A percentile compares a stretch with the other conserved stretches of the same genome.
These are phyloP conservation scores for Populus simonii DNA, from an alignment of 345 rosid species.

Conservation along the genomic window DNA sequence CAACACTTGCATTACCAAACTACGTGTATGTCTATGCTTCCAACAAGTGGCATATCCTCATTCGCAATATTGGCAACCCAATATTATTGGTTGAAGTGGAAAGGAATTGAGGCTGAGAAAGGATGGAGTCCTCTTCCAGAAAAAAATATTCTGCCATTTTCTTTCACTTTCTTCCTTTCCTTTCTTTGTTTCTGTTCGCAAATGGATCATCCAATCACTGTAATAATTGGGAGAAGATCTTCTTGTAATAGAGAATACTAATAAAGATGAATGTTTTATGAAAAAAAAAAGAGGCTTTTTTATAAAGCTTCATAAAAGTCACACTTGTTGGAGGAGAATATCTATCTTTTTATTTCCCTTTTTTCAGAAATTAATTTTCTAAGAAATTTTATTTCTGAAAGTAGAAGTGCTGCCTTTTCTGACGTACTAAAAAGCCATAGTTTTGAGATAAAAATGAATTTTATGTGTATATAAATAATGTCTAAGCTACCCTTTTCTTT, in stretches of 20 bases:
- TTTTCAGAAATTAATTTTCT: neutral
- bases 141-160: constrained; percentile 22
- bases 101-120: neutral
- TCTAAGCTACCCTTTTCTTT: neutral
- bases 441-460: neutral
- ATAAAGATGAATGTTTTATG: constrained; percentile 7
- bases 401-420: constrained; percentile 14
- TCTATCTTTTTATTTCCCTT: neutral
- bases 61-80: constrained; percentile 1
- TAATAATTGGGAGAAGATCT: constrained; percentile 20
- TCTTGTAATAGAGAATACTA: constrained; percentile 9
- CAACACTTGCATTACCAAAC: neutral
- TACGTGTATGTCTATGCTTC: neutral
- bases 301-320: constrained; percentile 8
- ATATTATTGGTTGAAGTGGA: neutral
- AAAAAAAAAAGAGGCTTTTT: neutral
- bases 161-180: neutral
- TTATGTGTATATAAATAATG: neutral
- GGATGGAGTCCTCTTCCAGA: neutral
- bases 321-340: constrained; percentile 23
- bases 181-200: constrained; percentile 23
- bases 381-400: constrained; percentile 4
- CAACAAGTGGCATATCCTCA: constrained; percentile 12
- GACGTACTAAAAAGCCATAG: constrained; percentile 5
- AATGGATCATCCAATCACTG: constrained; percentile 23